Evolutionary conservation across 2,329 filamentous ascomycete species (phyloP), one percentile per base, ranked within the genome.

Genomic region (Trichoderma sp.): DNA sequence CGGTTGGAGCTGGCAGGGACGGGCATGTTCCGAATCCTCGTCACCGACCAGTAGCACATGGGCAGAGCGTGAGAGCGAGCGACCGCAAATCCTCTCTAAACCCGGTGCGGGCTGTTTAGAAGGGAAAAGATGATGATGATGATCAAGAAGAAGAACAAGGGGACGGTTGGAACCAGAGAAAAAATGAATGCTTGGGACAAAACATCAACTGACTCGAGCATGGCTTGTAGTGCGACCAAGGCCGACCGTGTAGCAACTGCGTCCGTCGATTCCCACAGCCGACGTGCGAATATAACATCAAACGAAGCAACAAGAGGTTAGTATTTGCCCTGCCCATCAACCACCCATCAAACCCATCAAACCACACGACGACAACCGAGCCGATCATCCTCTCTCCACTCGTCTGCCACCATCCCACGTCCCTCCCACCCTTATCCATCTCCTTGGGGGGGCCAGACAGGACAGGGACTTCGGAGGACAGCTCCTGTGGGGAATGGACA

Each of bases 201-300:
- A 18, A 53, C 16, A 53, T 65, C 27, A 50, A 62, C 72, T 77
- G 69, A 67, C 77, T 50, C 71, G 35, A 21, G 31, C 60, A n/a
- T 73, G 45, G 41, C 60, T 14, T 75, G 50, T 76, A 90, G 88
- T 90, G 88, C 79, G 88, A 89, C 78, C 87, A 89, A 78, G 85
- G 86, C 31, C 87, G 88, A 35, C 88, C 88, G 16, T 90, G 88
- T 81, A 86, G 85, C 60, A 89, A 90, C 78, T 90, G 88, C 77
- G 82, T 85, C 29, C 86, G 88, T 50, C 84, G 88, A 35, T 90
- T 88, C 76, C 88, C 88, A 0, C 87, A 86, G 71, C 88, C 88
- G 1, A 78, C 82, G 7, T 90, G 88, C 79, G 85, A 88, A 77
- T 90, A 90, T 75, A 75, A 45, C 66, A 71, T 45, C 14, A 75